Conservation (phyloP, 2,329 filamentous ascomycete genomes). For the Pyrenophora graminea region DNA sequence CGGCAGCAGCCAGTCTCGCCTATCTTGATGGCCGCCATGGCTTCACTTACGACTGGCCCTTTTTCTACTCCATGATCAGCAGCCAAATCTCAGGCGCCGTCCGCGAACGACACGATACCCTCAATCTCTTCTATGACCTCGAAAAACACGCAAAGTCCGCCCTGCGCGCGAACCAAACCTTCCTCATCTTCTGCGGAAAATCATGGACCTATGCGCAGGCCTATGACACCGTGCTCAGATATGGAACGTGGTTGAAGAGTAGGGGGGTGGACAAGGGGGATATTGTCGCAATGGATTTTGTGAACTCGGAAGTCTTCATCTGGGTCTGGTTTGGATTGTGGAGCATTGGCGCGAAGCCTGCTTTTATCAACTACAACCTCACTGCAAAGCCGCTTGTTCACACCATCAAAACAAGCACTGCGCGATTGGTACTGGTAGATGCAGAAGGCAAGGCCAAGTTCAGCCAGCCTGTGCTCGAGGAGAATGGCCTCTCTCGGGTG, state of each 20-base stretch:
- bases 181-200: slow-evolving; percentile 41
- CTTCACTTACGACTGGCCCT: slow-evolving; percentile 62
- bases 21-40: slow-evolving; percentile 73
- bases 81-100: slow-evolving; percentile 51
- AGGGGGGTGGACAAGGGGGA: slow-evolving; percentile 43
- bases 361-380: slow-evolving; percentile 48
- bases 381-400: slow-evolving; percentile 44
- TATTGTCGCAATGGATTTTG: slow-evolving; percentile 46
- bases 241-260: slow-evolving; percentile 45
- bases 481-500: slow-evolving; percentile 32
- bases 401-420: slow-evolving; percentile 63
- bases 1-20: slow-evolving; percentile 52
- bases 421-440: slow-evolving; percentile 64
- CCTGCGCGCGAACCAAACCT: slow-evolving; percentile 31
- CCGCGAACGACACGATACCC: slow-evolving; percentile 61
- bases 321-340: slow-evolving; percentile 47
- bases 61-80: slow-evolving; percentile 62
- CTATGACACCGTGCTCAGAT: slow-evolving; percentile 40
- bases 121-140: slow-evolving; percentile 59
- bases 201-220: slow-evolving; percentile 43
- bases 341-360: slow-evolving; percentile 46
- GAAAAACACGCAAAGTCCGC: slow-evolving; percentile 37
- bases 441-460: slow-evolving; percentile 49
- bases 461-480: slow-evolving; percentile 28
- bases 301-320: slow-evolving; percentile 44